These are phyloP conservation scores for Globisporangium camurandrum DNA, from an alignment of 352 stramenopile genomes.

Conservation along the genomic window DNA sequence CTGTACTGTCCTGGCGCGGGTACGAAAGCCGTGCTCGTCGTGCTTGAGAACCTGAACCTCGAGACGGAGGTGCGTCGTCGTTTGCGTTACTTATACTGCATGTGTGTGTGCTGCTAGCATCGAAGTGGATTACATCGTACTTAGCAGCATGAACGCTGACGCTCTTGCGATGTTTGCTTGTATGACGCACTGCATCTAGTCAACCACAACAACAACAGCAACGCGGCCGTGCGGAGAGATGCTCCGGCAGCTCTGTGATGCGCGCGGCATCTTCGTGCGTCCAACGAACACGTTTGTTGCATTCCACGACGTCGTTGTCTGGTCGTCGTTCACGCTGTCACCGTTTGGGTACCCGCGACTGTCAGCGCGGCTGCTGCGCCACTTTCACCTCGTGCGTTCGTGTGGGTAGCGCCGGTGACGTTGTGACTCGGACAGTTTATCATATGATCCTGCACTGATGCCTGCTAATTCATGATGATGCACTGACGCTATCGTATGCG, in stretches of 20 bases:
- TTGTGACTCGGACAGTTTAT: too few species aligned
- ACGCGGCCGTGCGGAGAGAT: slow-evolving; percentile 31
- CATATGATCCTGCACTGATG: too few species aligned
- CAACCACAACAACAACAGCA: background rate
- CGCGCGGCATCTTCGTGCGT: slow-evolving; percentile 40
- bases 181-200: too few species aligned
- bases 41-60: slow-evolving; percentile 56
- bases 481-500: background rate
- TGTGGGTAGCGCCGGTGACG: too few species aligned
- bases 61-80: slow-evolving; percentile 27
- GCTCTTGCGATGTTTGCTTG: too few species aligned
- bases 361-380: slow-evolving; percentile 37
- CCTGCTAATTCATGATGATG: too few species aligned
- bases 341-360: slow-evolving; percentile 31
- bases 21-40: slow-evolving; percentile 30
- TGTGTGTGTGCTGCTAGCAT: background rate
- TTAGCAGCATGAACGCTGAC: background rate
- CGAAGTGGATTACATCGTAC: background rate
- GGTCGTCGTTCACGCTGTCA: slow-evolving; percentile 38
- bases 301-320: slow-evolving; percentile 42
- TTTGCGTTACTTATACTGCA: background rate
- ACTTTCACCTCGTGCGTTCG: slow-evolving; percentile 44
- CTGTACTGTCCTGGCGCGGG: slow-evolving; percentile 44
- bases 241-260: slow-evolving; percentile 57
- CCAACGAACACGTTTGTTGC: slow-evolving; percentile 49